Evolutionary conservation across 768 basidiomycete genomes (phyloP).

Genomic region (Favolaschia claudopus): DNA sequence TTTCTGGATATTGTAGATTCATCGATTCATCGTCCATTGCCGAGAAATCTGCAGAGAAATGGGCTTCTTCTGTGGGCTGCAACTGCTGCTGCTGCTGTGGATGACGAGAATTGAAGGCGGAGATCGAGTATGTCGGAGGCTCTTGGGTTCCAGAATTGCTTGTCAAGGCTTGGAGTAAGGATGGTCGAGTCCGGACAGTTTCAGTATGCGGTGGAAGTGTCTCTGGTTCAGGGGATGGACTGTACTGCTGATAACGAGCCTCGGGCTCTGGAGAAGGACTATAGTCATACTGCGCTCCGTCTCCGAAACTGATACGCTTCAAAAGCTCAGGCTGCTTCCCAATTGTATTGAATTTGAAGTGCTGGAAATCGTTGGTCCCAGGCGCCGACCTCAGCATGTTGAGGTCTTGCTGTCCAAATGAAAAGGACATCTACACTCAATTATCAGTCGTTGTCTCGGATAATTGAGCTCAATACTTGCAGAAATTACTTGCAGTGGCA

Average conservation of each 20-base stretch:
- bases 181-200: conserved; percentile 13
- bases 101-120: not conserved
- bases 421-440: not conserved
- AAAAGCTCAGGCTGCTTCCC: conserved; percentile 62
- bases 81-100: not conserved
- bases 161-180: conserved; percentile 20
- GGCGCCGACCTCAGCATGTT: conserved; percentile 4
- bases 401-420: conserved; percentile 12
- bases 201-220: not conserved
- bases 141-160: not conserved
- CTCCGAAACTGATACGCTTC: conserved; percentile 50
- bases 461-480: not conserved
- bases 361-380: conserved; percentile 1
- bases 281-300: conserved; percentile 34
- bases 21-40: conserved; percentile 7
- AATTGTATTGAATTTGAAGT: conserved; percentile 59
- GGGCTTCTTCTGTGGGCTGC: not conserved
- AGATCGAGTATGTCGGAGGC: not conserved
- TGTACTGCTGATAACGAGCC: too few relatives aligned
- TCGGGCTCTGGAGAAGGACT: conserved; percentile 29
- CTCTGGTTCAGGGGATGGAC: conserved; percentile 27
- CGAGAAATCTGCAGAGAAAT: not conserved
- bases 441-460: not conserved
- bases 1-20: conserved; percentile 21
- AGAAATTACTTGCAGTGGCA: conserved; percentile 2